Evolutionary conservation across 148 eudicot species (phyloP).

Genomic region (Polygonum maritimum): DNA sequence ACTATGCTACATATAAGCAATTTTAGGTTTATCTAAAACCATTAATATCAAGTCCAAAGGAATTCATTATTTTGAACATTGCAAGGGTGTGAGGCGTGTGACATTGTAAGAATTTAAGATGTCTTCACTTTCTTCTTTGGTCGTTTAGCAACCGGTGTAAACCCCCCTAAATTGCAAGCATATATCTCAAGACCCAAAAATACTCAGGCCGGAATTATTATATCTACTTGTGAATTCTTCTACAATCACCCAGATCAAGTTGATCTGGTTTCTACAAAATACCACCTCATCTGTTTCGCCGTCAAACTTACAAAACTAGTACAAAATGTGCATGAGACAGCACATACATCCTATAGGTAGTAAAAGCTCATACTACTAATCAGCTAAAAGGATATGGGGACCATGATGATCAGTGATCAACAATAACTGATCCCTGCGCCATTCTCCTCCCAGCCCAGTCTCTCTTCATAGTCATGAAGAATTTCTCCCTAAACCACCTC

Average conservation of each 20-base stretch:
- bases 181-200: background rate
- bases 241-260: constrained; percentile 5
- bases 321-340: constrained; percentile 11
- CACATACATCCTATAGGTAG: background rate
- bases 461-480: constrained; percentile 7
- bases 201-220: background rate
- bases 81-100: background rate
- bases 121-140: background rate
- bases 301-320: background rate
- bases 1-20: no score
- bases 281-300: background rate
- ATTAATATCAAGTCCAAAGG: no score
- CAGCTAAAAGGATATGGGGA: constrained; percentile 3
- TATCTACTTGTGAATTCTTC: background rate
- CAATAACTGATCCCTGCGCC: constrained; percentile 12
- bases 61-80: background rate
- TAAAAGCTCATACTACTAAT: background rate
- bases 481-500: background rate
- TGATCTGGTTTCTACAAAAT: constrained; percentile 5
- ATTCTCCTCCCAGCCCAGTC: constrained; percentile 3
- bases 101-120: background rate
- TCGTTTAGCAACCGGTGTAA: background rate
- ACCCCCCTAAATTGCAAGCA: background rate
- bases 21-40: no score
- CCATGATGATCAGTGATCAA: constrained; percentile 10